A percentile compares a stretch with the other conserved stretches of the same genome.
phyloP scores from a whole-genome alignment of 208 protist genomes.

The Leishmania lainsoni region DNA sequence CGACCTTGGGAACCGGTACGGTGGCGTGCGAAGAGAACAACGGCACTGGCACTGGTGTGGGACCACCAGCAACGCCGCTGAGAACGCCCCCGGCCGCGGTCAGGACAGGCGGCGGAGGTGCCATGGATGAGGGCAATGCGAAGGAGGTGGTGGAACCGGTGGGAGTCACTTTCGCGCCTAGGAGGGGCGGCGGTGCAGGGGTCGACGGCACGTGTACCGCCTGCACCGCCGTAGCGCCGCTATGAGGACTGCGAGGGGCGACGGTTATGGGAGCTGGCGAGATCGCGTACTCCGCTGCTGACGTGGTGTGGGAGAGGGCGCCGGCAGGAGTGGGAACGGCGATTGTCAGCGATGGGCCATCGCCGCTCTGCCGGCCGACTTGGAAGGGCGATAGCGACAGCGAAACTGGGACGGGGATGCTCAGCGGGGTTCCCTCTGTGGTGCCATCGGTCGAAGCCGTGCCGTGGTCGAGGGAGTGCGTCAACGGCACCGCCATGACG shows the following conservation, averaged over 20 bases:
- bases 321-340: slow-evolving; percentile 35
- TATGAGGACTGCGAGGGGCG: slow-evolving; percentile 5
- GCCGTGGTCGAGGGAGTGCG: slow-evolving; percentile 19
- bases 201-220: slow-evolving; percentile 8
- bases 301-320: slow-evolving; percentile 24
- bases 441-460: neutral
- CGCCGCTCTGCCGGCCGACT: slow-evolving; percentile 18
- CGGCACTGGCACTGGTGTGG: slow-evolving; percentile 32
- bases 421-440: slow-evolving; percentile 34
- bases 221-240: neutral
- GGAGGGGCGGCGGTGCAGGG: neutral
- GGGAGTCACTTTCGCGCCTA: neutral
- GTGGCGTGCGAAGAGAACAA: neutral
- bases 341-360: slow-evolving; percentile 21
- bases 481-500: slow-evolving; percentile 12
- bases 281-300: slow-evolving; percentile 6
- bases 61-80: neutral
- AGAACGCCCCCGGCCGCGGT: neutral
- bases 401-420: slow-evolving; percentile 44
- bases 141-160: neutral
- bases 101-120: neutral
- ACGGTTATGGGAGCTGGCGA: slow-evolving; percentile 2
- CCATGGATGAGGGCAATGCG: neutral
- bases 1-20: slow-evolving; percentile 1
- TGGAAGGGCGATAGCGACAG: slow-evolving; percentile 19